Evolutionary conservation across 805 yeast genomes (phyloP).

Genomic region (Ogataea methylovora): DNA sequence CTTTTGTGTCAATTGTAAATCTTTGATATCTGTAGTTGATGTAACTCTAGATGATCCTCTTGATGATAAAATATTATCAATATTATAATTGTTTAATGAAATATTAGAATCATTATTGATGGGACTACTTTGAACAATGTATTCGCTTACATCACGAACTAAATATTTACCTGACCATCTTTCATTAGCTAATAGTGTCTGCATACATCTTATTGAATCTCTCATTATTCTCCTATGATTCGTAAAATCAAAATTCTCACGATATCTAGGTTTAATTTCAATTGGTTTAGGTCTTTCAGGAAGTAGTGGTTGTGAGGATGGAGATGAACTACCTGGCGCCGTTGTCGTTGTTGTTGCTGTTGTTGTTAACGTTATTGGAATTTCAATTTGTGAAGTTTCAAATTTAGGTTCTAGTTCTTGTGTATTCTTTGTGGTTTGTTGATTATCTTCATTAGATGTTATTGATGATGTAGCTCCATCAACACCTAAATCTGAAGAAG

Average conservation of each 20-base stretch:
- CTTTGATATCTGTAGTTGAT: too few relatives aligned
- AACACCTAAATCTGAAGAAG: too few relatives aligned
- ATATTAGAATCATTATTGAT: conserved; percentile 4
- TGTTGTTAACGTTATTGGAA: conserved; percentile 18
- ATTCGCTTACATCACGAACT: conserved; percentile 16
- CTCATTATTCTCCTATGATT: conserved; percentile 19
- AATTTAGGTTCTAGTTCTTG: too few relatives aligned
- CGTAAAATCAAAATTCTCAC: conserved; percentile 5
- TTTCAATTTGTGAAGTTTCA: too few relatives aligned
- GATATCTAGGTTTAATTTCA: background rate
- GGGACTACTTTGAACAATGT: too few relatives aligned
- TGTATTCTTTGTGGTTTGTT: too few relatives aligned
- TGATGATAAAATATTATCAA: too few relatives aligned
- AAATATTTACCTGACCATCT: conserved; percentile 26
- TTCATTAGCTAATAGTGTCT: conserved; percentile 23
- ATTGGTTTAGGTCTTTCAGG: background rate
- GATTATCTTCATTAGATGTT: too few relatives aligned
- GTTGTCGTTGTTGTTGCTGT: conserved; percentile 1
- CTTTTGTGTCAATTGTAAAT: too few relatives aligned
- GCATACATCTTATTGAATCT: conserved; percentile 28
- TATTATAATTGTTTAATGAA: too few relatives aligned
- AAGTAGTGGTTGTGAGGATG: background rate
- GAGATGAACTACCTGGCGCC: background rate
- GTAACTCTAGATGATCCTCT: too few relatives aligned
- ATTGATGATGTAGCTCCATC: too few relatives aligned